phyloP scores from a whole-genome alignment of 176 grass and related monocot species.

The Raddia distichophylla region DNA sequence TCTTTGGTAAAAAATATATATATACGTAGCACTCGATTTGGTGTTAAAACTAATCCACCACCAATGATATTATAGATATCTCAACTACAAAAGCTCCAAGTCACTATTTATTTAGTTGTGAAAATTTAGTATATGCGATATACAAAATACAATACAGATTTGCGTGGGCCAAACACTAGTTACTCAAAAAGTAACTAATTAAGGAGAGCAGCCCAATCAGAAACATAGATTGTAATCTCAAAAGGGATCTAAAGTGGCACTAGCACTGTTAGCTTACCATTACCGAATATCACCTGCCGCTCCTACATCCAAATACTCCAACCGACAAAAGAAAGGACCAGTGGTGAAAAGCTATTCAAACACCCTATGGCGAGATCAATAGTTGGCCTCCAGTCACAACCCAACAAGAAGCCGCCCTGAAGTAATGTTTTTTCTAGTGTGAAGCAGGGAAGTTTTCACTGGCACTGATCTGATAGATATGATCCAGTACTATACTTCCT shows the following conservation, averaged over 20 bases:
- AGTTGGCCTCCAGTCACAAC: not conserved
- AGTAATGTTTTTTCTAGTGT: not conserved
- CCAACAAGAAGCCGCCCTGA: conserved; percentile 1
- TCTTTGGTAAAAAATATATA: not conserved
- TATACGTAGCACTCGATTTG: not conserved
- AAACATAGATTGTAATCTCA: not conserved
- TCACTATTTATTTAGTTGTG: not conserved
- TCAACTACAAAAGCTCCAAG: not conserved
- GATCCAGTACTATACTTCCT: not conserved
- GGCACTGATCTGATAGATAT: not conserved
- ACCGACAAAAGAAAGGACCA: not conserved
- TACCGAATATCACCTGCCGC: not conserved
- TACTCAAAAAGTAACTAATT: not conserved
- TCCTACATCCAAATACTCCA: not conserved
- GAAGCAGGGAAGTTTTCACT: not conserved
- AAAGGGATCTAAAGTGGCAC: not conserved
- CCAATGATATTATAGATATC: not conserved
- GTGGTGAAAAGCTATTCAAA: not conserved
- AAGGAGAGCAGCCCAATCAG: not conserved
- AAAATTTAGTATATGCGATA: not conserved
- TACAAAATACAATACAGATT: not conserved
- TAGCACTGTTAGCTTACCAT: not conserved
- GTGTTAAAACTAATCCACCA: not conserved
- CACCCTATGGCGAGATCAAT: not conserved
- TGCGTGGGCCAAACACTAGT: not conserved